phyloP scores from a whole-genome alignment of 352 stramenopile genomes.

The Salisapilia sapeloensis region DNA sequence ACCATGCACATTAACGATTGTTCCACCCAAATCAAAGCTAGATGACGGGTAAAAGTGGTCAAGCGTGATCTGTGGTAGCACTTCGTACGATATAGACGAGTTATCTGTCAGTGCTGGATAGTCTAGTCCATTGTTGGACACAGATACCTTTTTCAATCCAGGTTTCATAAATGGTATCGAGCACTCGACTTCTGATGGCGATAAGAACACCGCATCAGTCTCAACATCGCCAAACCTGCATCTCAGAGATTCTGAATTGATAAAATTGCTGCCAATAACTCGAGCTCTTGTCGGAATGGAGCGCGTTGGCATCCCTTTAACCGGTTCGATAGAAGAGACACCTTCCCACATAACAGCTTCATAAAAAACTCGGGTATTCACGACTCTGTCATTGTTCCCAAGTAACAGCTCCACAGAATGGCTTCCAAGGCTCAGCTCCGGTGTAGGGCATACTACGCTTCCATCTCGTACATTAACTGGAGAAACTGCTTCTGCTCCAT shows the following conservation, averaged over 20 bases:
- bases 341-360: conserved; percentile 13
- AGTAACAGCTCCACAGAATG: conserved; percentile 15
- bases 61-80: conserved; percentile 18
- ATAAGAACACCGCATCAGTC: conserved; percentile 19
- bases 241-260: conserved; percentile 15
- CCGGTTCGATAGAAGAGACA: conserved; percentile 4
- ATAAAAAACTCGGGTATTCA: conserved; percentile 14
- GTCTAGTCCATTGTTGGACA: conserved; percentile 46
- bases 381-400: conserved; percentile 3
- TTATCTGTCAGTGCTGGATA: conserved; percentile 7
- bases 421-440: conserved; percentile 7
- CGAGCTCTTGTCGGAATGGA: conserved; percentile 4
- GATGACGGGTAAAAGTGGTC: conserved; percentile 8
- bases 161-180: conserved; percentile 22
- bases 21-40: conserved; percentile 17
- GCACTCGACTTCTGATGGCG: conserved; percentile 25
- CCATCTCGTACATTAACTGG: conserved; percentile 1
- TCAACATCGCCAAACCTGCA: conserved; percentile 24
- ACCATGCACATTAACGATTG: conserved; percentile 13
- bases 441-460: conserved; percentile 9
- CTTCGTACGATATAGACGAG: conserved; percentile 7
- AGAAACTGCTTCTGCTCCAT: conserved; percentile 1
- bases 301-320: conserved; percentile 4
- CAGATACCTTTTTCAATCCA: conserved; percentile 15
- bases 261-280: conserved; percentile 25